phyloP scores from a whole-genome alignment of 805 yeast species.

The Candida adriatica region DNA sequence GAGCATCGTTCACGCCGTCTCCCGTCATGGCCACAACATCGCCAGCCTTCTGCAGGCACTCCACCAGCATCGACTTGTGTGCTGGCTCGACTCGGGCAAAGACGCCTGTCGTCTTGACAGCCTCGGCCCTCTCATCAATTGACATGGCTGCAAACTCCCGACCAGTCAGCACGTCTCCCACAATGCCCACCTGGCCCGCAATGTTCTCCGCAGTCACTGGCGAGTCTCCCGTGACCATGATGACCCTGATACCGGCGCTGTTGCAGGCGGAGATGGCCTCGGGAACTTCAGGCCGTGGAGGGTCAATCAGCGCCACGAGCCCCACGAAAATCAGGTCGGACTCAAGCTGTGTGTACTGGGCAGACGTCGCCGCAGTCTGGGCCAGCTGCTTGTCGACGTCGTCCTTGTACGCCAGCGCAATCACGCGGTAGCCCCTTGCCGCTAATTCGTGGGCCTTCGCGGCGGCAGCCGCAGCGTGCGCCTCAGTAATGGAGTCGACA shows the following conservation, averaged over 20 bases:
- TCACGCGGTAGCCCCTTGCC: conserved; percentile 23
- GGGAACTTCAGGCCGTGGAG: conserved; percentile 34
- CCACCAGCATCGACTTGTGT: conserved; percentile 47
- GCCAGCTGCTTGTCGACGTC: conserved; percentile 27
- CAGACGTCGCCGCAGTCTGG: conserved; percentile 23
- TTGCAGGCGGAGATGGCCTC: conserved; percentile 29
- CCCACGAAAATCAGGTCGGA: conserved; percentile 30
- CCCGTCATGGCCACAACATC: conserved; percentile 83
- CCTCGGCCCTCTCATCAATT: conserved; percentile 32
- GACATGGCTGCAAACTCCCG: conserved; percentile 29
- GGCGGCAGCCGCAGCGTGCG: conserved; percentile 27
- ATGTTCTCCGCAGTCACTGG: conserved; percentile 46
- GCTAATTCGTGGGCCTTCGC: conserved; percentile 34
- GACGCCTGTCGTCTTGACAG: conserved; percentile 37
- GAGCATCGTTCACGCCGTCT: conserved; percentile 87
- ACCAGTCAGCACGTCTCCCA: conserved; percentile 31
- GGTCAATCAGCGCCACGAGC: conserved; percentile 37
- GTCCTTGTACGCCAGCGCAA: conserved; percentile 31
- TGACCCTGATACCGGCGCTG: conserved; percentile 36
- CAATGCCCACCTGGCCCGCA: conserved; percentile 37
- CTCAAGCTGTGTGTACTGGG: conserved; percentile 30
- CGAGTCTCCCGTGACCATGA: conserved; percentile 49
- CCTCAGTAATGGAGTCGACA: conserved; percentile 25
- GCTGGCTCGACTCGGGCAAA: conserved; percentile 54
- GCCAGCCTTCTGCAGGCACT: conserved; percentile 36